Base-by-base conservation (phyloP, 2,329 filamentous ascomycete genomes). In the Aspergillus vadensis region DNA sequence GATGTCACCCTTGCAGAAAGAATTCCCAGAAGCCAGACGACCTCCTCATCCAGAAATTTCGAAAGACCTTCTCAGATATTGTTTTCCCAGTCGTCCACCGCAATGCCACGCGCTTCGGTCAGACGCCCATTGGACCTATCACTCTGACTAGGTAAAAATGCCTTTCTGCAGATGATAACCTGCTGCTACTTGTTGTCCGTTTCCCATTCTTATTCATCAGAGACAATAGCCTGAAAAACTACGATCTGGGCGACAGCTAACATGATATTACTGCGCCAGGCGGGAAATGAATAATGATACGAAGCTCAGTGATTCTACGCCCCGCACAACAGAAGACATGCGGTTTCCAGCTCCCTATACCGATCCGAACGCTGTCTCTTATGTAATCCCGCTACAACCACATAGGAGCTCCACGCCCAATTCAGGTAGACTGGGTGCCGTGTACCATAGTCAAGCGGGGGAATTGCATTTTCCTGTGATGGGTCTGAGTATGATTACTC, bases 401-500 rank as follows among this genome's bases (percentile, higher is more conserved):
- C 86, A 90, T 15, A 91, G 89, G 14, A 95, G 95, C 77, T 97
- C 96, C 77, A 93, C 92, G 6, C 91, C 93, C 2, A 96, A 91
- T 1, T 90, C 91, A 2, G 91, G 90, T 64, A 90, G 90, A 50
- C 89, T 88, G 64, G 72, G 90, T 72, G 90, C 90, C 17, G 78
- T 94, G 65, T 96, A 92, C 72, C 91, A 96, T 73, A 86, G 84
- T 54, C 91, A 93, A 75, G 90, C 91, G 39, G 91, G 91, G 53
- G 92, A 97, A 76, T 82, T 97, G 58, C 92, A 96, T 75, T 96
- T 92, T 2, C 92, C 92, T 4, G 88, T 85, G 30, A 81, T 92
- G 69, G 85, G 85, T 43, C 81, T 94, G 63, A 87, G 88, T 47
- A 85, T 95, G 80, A 87, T 87, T 23, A 96, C 92, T 6, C 92